phyloP scores from a whole-genome alignment of 441 rosid species.

The Cnidoscolus chayamansa region DNA sequence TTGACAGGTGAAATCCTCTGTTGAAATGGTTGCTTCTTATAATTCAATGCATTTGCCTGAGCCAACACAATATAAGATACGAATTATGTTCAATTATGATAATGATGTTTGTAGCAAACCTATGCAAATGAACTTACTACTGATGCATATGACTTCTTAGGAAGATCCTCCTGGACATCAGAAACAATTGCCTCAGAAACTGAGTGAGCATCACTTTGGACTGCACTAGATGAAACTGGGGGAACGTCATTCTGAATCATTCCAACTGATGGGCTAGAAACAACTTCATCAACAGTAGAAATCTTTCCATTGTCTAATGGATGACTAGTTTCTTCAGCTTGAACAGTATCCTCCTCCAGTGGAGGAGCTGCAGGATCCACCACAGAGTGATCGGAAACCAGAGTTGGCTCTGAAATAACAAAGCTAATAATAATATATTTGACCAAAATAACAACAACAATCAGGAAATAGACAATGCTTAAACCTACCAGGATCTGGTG shows the following conservation, averaged over 20 bases:
- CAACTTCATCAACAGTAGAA: slow-evolving; percentile 49
- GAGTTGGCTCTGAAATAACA: slow-evolving; percentile 45
- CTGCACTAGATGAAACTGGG: slow-evolving; percentile 23
- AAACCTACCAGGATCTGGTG: slow-evolving; percentile 56
- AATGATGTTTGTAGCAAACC: slow-evolving; percentile 34
- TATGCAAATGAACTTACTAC: slow-evolving; percentile 48
- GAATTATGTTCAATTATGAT: slow-evolving; percentile 28
- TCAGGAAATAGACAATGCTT: slow-evolving; percentile 18
- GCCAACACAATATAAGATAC: background rate
- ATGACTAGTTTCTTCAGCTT: slow-evolving; percentile 52
- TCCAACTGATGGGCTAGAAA: slow-evolving; percentile 39
- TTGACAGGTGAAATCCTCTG: slow-evolving; percentile 42
- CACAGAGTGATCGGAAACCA: slow-evolving; percentile 30
- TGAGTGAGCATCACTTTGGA: slow-evolving; percentile 3
- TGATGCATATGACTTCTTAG: slow-evolving; percentile 76
- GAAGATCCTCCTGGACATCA: slow-evolving; percentile 52
- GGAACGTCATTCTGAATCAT: slow-evolving; percentile 30
- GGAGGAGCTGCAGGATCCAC: slow-evolving; percentile 40
- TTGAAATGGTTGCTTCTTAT: slow-evolving; percentile 42
- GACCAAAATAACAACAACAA: background rate
- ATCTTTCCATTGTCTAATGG: slow-evolving; percentile 55
- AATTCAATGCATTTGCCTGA: slow-evolving; percentile 34
- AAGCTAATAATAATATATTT: slow-evolving; percentile 10
- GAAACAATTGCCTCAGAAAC: slow-evolving; percentile 28
- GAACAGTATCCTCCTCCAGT: slow-evolving; percentile 43